phyloP scores from a whole-genome alignment of 2,329 filamentous ascomycete genomes.

The Aureobasidium sp. region DNA sequence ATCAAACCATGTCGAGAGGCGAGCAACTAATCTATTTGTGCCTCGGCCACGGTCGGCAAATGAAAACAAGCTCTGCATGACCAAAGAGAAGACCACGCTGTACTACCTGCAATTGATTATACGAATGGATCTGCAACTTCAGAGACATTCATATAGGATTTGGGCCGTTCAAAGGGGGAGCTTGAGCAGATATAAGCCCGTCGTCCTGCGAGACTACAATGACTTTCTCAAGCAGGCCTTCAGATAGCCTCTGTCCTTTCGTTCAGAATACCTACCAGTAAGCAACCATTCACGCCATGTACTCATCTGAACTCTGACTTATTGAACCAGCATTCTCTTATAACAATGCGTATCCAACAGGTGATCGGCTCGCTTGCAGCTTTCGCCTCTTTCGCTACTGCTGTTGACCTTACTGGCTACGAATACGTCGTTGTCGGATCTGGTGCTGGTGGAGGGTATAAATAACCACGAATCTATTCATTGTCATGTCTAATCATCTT shows the following conservation, averaged over 20 bases:
- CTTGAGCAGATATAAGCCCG: slow-evolving; percentile 21
- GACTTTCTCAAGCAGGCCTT: slow-evolving; percentile 21
- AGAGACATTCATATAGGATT: slow-evolving; percentile 19
- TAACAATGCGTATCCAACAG: slow-evolving; percentile 23
- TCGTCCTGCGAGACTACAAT: slow-evolving; percentile 19
- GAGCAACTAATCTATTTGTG: not conserved
- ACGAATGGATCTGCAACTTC: slow-evolving; percentile 22
- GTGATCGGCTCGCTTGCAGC: slow-evolving; percentile 23
- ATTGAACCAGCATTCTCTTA: slow-evolving; percentile 14
- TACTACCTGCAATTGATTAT: slow-evolving; percentile 8
- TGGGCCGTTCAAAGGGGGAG: slow-evolving; percentile 19
- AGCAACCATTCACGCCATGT: slow-evolving; percentile 15
- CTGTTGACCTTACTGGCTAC: slow-evolving; percentile 42
- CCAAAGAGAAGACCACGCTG: slow-evolving; percentile 14
- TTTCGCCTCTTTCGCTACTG: slow-evolving; percentile 20
- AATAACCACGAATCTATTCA: not conserved
- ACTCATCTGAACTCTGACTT: slow-evolving; percentile 18
- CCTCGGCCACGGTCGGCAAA: not conserved
- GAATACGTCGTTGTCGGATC: slow-evolving; percentile 71
- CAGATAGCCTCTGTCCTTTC: slow-evolving; percentile 23
- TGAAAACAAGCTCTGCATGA: slow-evolving; percentile 3
- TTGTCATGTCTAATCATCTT: not conserved
- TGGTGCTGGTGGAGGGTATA: slow-evolving; percentile 47
- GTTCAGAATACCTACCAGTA: slow-evolving; percentile 17
- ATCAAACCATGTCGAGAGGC: not conserved